These are phyloP conservation scores for Zarea fungicola DNA, from an alignment of 2,329 filamentous ascomycete genomes.

Conservation along the genomic window DNA sequence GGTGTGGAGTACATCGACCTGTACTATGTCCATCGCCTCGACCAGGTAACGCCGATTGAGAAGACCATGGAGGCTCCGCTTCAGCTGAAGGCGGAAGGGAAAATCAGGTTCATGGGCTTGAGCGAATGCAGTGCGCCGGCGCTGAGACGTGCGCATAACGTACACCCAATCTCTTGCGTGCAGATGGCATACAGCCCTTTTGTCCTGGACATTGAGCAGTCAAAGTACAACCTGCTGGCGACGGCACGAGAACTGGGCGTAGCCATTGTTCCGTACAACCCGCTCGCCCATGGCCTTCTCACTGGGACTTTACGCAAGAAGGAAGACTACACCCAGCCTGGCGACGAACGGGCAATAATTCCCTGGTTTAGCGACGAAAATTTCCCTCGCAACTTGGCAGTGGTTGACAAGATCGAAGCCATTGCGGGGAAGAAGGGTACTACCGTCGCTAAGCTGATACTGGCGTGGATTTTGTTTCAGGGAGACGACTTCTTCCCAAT, in stretches of 20 bases:
- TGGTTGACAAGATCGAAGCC: too few species aligned
- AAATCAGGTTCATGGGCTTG: constrained; percentile 52
- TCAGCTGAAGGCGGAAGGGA: constrained; percentile 45
- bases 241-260: constrained; percentile 54
- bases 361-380: too few species aligned
- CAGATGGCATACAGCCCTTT: constrained; percentile 52
- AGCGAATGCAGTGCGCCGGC: constrained; percentile 45
- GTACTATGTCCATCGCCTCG: constrained; percentile 47
- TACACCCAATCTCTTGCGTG: constrained; percentile 44
- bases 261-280: constrained; percentile 52
- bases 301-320: too few species aligned
- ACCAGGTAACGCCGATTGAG: constrained; percentile 41
- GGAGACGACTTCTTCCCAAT: too few species aligned
- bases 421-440: too few species aligned
- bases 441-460: too few species aligned
- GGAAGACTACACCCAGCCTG: too few species aligned
- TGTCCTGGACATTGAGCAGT: constrained; percentile 53
- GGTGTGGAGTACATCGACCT: constrained; percentile 51
- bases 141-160: constrained; percentile 43
- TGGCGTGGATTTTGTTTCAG: too few species aligned
- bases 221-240: constrained; percentile 40
- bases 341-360: too few species aligned
- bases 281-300: constrained; percentile 54
- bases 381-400: too few species aligned
- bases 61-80: constrained; percentile 46